Evolutionary conservation across 2,329 filamentous ascomycete species (phyloP), one percentile per base, ranked within the genome.

Genomic region (Fusarium penzigii): DNA sequence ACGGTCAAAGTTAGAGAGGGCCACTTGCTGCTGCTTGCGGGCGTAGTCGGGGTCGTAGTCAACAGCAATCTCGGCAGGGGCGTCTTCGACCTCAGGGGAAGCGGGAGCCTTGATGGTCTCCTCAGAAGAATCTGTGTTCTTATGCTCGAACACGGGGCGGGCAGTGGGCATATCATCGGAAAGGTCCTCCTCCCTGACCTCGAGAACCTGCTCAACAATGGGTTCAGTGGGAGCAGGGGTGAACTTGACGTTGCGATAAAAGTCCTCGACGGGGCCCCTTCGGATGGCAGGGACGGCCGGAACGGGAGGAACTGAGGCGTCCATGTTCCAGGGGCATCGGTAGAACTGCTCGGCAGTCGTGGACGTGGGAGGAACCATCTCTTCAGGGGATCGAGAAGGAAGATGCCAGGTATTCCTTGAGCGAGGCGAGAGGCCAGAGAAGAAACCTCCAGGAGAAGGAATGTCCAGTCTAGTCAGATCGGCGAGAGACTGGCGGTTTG

Each of bases 301-400:
- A 4, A 74, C 59, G 3, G 70, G 68, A 25, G 72, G 70, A 38
- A 68, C 65, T 8, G 68, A 65, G n/a, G 73, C 46, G 46, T 76
- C 69, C 17, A 73, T 72, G 58, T 78, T 80, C 87, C 92, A 97
- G 3, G 92, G 92, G 29, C 88, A 81, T 57, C 88, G 86, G 74
- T 97, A 97, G 66, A 97, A 97, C 57, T 88, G 85, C 68, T 96
- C 90, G 10, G 93, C 93, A n/a, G 88, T 92, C 29, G 91, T 90
- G 2, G 93, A 96, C 1, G 90, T 93, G 2, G 92, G 92, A 1
- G 85, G 84, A 3, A 75, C 73, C 57, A 78, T 67, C 16, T 79
- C 80, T 8, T 83, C 79, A 12, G 81, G 79, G 17, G 79, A 78
- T 60, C 71, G 75, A 29, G 75, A 74, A 11, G 80, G 78, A 53